Evolutionary conservation across 2,329 filamentous ascomycete species (phyloP), one percentile per base, ranked within the genome.

Genomic region (Zelopaecilomyces penicillatus): DNA sequence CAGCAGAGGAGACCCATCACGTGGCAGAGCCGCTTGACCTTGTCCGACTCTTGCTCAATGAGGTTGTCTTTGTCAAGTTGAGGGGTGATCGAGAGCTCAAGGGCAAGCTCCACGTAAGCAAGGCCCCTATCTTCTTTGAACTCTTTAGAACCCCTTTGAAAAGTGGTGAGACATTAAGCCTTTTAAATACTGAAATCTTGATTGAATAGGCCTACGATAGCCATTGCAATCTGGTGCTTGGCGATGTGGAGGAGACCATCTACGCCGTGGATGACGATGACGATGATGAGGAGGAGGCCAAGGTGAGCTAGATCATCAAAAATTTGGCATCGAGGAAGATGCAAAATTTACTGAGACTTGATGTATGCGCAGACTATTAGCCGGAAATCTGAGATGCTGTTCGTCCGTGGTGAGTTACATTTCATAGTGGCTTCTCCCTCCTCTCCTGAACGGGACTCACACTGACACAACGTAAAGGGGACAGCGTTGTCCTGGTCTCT

Each of bases 341-440:
- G 30, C 9, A 19, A n/a, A 28, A 27, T 9, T n/a, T 30, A n/a
- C 50, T 57, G 28, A 59, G 44, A 1, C 4, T 26, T 30, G 12
- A 26, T n/a, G 29, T 26, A 3, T 19, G 19, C 41, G 5, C 51
- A 95, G 86, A 95, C 90, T 10, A 81, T 93, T 51, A 95, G 91
- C 70, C 95, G 95, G 69, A 94, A 96, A 66, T 94, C 89, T 37
- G 93, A 97, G 64, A 98, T 98, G 93, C 71, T 98, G 19, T 98
- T 98, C 64, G 91, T 98, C 47, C 76, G 93, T 86, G 91, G 90
- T 91, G 69, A 51, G 76, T 65, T 19, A 19, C 19, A 19, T 19
- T 19, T 19, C 19, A 19, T 19, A 19, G n/a, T 38, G 6, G 12
- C 32, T 29, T 28, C 6, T 27, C 5, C 34, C 8, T n/a, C 5